These are phyloP conservation scores for Chrysopogon serrulatus DNA, from an alignment of 176 grass and related monocot species.

Conservation along the genomic window DNA sequence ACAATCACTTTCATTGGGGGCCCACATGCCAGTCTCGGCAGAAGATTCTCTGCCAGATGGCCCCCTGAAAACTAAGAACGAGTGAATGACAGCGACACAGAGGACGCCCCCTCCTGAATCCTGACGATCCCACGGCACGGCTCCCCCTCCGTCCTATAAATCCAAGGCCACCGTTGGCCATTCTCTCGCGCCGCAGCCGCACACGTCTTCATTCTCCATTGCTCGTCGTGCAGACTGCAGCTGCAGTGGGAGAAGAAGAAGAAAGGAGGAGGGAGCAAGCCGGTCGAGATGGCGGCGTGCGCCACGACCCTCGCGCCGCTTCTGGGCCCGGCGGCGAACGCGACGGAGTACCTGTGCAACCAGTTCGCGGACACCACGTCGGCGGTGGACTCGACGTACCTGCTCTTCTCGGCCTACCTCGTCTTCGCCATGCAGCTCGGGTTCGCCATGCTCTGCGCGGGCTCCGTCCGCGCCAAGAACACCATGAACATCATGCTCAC, in stretches of 20 bases:
- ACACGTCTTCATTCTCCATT: not conserved
- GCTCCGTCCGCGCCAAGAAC: conserved; percentile 91
- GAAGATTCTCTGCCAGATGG: conserved; percentile 12
- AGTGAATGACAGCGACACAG: not conserved
- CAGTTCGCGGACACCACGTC: conserved; percentile 54
- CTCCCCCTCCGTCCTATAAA: conserved; percentile 38
- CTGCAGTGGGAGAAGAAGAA: not conserved
- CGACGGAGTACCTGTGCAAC: conserved; percentile 56
- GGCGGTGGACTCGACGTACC: conserved; percentile 74
- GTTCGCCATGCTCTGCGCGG: conserved; percentile 90
- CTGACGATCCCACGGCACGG: not conserved
- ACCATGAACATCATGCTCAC: conserved; percentile 97
- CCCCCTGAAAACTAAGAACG: not conserved
- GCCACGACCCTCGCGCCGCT: conserved; percentile 37
- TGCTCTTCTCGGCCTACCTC: conserved; percentile 89
- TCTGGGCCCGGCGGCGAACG: conserved; percentile 43
- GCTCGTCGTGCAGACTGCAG: not conserved
- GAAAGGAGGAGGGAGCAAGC: not conserved
- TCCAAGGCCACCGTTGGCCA: not conserved
- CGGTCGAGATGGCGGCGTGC: conserved; percentile 38
- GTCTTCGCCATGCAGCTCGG: conserved; percentile 94
- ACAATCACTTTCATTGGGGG: not conserved
- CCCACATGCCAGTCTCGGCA: not conserved
- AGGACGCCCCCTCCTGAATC: not conserved
- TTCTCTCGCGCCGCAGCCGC: not conserved